Conservation (phyloP, 805 yeast species). For the Zygosaccharomyces pseudorouxii region DNA sequence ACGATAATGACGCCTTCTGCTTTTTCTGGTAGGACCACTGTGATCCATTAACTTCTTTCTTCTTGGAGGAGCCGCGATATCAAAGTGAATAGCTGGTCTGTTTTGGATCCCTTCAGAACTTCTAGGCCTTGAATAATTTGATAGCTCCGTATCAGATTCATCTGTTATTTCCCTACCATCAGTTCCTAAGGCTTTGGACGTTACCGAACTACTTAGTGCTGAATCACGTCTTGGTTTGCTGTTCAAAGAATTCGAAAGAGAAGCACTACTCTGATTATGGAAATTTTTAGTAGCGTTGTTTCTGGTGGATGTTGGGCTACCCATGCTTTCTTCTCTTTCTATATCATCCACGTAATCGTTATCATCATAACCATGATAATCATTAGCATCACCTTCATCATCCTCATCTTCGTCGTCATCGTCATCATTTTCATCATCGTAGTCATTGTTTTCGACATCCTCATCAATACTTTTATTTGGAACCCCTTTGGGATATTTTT, state of each 20-base stretch:
- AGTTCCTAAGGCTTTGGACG: conserved; percentile 5
- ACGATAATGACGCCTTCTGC: neutral
- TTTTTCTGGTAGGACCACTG: conserved; percentile 2
- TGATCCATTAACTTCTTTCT: conserved; percentile 3
- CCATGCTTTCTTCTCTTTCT: neutral
- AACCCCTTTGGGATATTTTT: neutral
- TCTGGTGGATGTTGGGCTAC: neutral
- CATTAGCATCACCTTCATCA: conserved; percentile 9
- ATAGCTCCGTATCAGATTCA: neutral
- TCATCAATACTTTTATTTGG: neutral
- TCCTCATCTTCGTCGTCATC: conserved; percentile 16
- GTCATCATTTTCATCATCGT: conserved; percentile 5
- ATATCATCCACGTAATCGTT: neutral
- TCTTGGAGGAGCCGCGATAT: conserved; percentile 27
- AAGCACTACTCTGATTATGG: neutral
- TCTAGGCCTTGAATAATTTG: neutral
- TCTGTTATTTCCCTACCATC: conserved; percentile 7
- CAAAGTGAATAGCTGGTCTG: conserved; percentile 30
- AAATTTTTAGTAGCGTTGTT: neutral
- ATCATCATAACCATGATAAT: neutral
- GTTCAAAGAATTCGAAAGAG: neutral
- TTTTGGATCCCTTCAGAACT: neutral
- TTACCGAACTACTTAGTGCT: conserved; percentile 4
- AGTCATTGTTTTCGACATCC: conserved; percentile 4
- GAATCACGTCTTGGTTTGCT: conserved; percentile 5